phyloP scores from a whole-genome alignment of 2,329 filamentous ascomycete species.

The Epichloe coenophiala region DNA sequence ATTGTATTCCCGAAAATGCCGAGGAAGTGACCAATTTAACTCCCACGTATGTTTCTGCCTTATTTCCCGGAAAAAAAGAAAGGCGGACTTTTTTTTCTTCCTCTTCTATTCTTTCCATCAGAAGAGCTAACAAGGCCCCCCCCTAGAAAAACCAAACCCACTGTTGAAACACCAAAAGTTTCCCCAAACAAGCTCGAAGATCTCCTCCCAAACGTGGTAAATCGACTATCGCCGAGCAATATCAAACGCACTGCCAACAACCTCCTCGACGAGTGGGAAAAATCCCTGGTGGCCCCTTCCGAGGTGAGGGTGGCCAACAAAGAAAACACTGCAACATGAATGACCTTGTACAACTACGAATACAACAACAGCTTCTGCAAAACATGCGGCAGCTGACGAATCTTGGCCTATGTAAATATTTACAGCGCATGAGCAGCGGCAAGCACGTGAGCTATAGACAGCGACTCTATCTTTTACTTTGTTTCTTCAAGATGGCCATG shows the following conservation, averaged over 20 bases:
- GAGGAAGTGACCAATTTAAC: slow-evolving; percentile 30
- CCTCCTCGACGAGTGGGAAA: slow-evolving; percentile 87
- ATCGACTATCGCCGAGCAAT: slow-evolving; percentile 59
- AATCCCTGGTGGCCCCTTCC: slow-evolving; percentile 24
- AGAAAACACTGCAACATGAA: slow-evolving; percentile 16
- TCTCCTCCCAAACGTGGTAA: slow-evolving; percentile 55
- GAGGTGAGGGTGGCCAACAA: slow-evolving; percentile 12
- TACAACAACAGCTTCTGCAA: slow-evolving; percentile 6
- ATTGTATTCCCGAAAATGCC: slow-evolving; percentile 31
- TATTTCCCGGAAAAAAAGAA: too few relatives aligned
- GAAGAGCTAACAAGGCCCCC: background rate
- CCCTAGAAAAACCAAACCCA: slow-evolving; percentile 20
- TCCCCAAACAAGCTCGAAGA: slow-evolving; percentile 35
- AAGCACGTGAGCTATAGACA: background rate
- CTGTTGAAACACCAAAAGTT: slow-evolving; percentile 18
- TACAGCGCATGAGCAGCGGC: background rate
- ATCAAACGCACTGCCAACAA: slow-evolving; percentile 72
- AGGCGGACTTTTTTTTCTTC: background rate
- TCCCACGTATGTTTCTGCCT: background rate
- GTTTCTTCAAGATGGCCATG: background rate
- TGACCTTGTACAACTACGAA: background rate
- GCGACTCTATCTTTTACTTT: background rate
- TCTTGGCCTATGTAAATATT: background rate
- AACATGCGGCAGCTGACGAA: background rate
- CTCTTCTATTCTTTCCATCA: background rate